A percentile compares a stretch with the other conserved stretches of the same genome.
Conservation (phyloP, 257 asterid genomes). For the Leptodermis oblonga region DNA sequence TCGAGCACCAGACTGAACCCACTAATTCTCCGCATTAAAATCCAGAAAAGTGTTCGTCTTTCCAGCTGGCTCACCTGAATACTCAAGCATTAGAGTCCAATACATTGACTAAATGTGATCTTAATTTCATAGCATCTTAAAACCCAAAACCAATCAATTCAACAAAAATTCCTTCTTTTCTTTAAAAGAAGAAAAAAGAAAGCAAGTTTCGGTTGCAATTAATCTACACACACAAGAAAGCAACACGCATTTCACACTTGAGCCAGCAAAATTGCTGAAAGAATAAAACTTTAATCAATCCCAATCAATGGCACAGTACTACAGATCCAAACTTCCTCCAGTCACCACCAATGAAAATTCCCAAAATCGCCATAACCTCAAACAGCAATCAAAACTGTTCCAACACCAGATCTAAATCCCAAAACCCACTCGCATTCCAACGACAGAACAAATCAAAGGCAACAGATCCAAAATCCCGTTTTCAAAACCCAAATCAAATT, state of each 20-base stretch:
- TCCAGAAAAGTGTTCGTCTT: slow-evolving; percentile 19
- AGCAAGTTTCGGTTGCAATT: not conserved
- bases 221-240: not conserved
- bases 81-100: not conserved
- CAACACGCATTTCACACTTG: not conserved
- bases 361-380: not conserved
- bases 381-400: slow-evolving; percentile 2
- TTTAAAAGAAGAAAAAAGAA: not conserved
- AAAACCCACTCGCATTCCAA: slow-evolving; percentile 3
- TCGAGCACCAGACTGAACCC: slow-evolving; percentile 37
- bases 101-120: not conserved
- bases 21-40: slow-evolving; percentile 37
- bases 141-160: not conserved
- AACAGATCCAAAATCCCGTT: slow-evolving; percentile 22
- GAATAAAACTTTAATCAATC: not conserved
- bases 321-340: slow-evolving; percentile 20
- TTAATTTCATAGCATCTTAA: not conserved
- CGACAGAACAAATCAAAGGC: not conserved
- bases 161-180: not conserved
- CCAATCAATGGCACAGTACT: slow-evolving; percentile 16
- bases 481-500: not conserved
- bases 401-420: slow-evolving; percentile 8
- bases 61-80: slow-evolving; percentile 12
- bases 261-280: not conserved
- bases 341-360: slow-evolving; percentile 19